A percentile compares a stretch with the other conserved stretches of the same genome.
Conservation (phyloP, 257 asterid genomes). For the Fraxinus pennsylvanica region DNA sequence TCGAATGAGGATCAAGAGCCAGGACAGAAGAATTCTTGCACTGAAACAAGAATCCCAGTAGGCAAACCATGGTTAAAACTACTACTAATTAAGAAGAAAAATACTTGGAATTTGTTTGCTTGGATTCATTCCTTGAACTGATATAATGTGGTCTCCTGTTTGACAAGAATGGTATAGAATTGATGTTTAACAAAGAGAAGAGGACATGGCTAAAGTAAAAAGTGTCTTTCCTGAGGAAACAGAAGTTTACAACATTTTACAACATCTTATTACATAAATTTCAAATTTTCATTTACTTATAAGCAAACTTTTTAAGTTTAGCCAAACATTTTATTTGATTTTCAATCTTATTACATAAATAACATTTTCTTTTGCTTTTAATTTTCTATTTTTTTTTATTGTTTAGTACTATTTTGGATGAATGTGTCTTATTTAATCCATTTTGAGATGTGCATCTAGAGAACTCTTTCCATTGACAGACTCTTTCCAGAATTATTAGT, state of each 20-base stretch:
- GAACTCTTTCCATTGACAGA: not conserved
- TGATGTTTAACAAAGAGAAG: not conserved
- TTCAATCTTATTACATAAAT: too few species aligned
- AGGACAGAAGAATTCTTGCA: not conserved
- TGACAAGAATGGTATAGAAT: conserved; percentile 1
- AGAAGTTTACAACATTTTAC: too few species aligned
- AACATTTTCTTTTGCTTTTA: too few species aligned
- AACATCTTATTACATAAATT: too few species aligned
- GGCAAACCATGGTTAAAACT: not conserved
- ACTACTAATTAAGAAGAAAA: not conserved
- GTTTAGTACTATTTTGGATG: not conserved
- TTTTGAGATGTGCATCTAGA: not conserved
- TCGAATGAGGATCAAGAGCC: not conserved
- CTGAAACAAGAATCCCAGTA: conserved; percentile 5
- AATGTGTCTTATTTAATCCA: not conserved
- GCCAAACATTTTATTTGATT: too few species aligned
- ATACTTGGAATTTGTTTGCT: not conserved
- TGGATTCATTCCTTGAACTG: conserved; percentile 2
- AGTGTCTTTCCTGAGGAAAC: not conserved
- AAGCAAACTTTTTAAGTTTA: too few species aligned
- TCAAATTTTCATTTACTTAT: too few species aligned
- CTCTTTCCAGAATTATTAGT: not conserved
- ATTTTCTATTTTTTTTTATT: too few species aligned
- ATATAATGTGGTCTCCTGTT: not conserved
- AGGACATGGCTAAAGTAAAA: not conserved